Evolutionary conservation across 2,329 filamentous ascomycete species (phyloP).

Genomic region (Xylariaceae sp.): DNA sequence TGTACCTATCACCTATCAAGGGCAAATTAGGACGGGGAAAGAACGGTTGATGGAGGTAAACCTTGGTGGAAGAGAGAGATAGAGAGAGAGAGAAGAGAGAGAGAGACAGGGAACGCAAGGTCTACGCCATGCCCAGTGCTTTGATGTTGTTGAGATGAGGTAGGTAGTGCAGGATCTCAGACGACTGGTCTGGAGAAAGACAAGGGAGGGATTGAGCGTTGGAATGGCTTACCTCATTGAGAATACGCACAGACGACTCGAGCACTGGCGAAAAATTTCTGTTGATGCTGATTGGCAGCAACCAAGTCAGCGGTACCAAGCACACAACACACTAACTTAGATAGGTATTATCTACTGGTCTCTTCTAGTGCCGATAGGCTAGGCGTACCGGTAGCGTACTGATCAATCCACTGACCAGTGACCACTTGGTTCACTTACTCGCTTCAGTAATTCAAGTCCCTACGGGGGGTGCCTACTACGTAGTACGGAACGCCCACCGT

Average conservation of each 20-base stretch:
- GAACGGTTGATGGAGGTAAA: conserved; percentile 1
- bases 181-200: not conserved
- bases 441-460: too few relatives aligned
- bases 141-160: not conserved
- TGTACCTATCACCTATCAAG: not conserved
- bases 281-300: conserved; percentile 8
- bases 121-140: conserved; percentile 9
- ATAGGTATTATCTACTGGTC: not conserved
- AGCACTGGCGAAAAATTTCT: conserved; percentile 7
- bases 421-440: too few relatives aligned
- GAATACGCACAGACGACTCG: conserved; percentile 1
- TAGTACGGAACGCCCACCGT: too few relatives aligned
- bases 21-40: not conserved
- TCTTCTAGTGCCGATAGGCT: not conserved
- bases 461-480: too few relatives aligned
- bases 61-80: conserved; percentile 4
- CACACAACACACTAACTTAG: not conserved
- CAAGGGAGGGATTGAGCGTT: conserved; percentile 5
- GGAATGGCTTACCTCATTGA: conserved; percentile 2
- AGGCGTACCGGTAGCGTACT: too few relatives aligned
- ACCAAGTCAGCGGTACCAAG: not conserved
- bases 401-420: too few relatives aligned
- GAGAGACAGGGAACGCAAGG: conserved; percentile 8
- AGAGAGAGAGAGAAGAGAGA: conserved; percentile 8
- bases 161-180: not conserved